Base-by-base conservation (phyloP, 2,329 filamentous ascomycete genomes). In the Botrytis medusae region DNA sequence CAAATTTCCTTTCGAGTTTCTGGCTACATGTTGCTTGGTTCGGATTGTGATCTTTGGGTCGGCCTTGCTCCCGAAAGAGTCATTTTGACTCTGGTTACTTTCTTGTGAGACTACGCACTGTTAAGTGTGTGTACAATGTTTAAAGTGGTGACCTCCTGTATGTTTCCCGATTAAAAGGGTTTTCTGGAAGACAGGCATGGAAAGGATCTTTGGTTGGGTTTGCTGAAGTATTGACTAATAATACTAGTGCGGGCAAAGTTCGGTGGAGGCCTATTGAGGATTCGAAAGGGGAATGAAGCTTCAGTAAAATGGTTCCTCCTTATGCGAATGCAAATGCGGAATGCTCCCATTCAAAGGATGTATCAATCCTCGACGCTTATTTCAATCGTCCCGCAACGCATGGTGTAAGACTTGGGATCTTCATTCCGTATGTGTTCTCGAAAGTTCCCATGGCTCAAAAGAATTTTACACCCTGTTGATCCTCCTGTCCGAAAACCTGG, bases 401-500 rank as follows among this genome's bases (percentile, higher is more conserved):
- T 54, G 34, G 34, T 54, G 40, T 44, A n/a, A 25, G 51, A 65
- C 12, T 57, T n/a, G 57, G 16, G 51, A 25, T 57, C 37, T 14
- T 14, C 10, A 12, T 14, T 22, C n/a, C n/a, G 42, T 57, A 42
- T 42, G n/a, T 32, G 42, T 34, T 25, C 29, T 25, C 25, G 22
- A 34, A 34, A n/a, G 44, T 42, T 54, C 34, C 16, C 16, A 37
- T 63, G 14, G 32, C 37, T 74, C 65, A 98, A 81, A 98, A 98
- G 85, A 99, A 98, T 85, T 99, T 99, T 77, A 98, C 94, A 79
- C 96, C 96, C 79, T 93, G 90, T 74, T 93, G 92, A 81, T 95
- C 94, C 79, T 95, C 94, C 71, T 90, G 89, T 48, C 95, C 95
- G 84, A 99, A 98, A 40, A 98, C 90, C 83, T 98, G 95, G 22